A percentile compares a stretch with the other conserved stretches of the same genome.
Conservation (phyloP, 192 early-diverging fungal genomes). For the Podila epicladia region DNA sequence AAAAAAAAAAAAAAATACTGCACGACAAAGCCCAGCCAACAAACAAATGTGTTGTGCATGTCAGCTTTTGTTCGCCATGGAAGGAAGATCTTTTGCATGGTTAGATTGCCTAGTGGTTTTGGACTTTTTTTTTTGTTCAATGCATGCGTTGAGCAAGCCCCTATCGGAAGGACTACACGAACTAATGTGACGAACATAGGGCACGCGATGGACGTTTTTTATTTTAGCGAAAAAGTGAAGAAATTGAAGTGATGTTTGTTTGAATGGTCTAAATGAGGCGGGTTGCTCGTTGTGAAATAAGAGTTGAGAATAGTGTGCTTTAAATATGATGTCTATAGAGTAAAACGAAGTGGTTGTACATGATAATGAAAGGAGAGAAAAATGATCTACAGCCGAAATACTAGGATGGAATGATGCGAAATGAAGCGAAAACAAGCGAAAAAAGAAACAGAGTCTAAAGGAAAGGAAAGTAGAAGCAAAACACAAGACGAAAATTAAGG, state of each 20-base stretch:
- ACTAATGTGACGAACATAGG: too few species aligned
- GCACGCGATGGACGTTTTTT: too few species aligned
- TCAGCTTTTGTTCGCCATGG: too few species aligned
- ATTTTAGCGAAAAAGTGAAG: too few species aligned
- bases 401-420: neutral
- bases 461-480: neutral
- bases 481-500: neutral
- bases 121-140: too few species aligned
- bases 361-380: neutral
- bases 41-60: too few species aligned
- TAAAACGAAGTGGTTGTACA: conserved; percentile 1
- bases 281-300: neutral
- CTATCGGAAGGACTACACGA: too few species aligned
- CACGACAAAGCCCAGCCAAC: too few species aligned
- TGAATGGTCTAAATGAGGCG: neutral
- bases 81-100: too few species aligned
- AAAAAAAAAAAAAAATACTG: too few species aligned
- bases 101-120: too few species aligned
- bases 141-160: too few species aligned
- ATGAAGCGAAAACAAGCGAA: neutral
- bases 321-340: neutral
- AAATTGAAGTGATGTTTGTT: neutral
- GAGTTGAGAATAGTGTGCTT: neutral
- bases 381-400: neutral
- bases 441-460: neutral